phyloP scores from a whole-genome alignment of 2,329 filamentous ascomycete species.

The Colletotrichum sansevieriae region DNA sequence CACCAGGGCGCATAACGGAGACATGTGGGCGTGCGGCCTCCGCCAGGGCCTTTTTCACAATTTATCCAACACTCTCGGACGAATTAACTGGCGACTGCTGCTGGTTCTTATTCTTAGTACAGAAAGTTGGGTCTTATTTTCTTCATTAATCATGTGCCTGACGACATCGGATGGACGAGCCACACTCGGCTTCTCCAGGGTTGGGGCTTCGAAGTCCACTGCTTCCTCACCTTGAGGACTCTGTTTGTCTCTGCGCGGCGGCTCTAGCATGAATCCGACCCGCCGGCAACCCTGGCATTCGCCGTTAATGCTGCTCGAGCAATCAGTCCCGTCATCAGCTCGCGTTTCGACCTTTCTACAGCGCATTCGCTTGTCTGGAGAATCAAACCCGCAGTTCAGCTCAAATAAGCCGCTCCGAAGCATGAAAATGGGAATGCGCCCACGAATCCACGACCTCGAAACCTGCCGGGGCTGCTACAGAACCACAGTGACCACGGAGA shows the following conservation, averaged over 20 bases:
- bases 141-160: constrained; percentile 29
- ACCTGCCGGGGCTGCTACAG: constrained; percentile 4
- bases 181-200: constrained; percentile 36
- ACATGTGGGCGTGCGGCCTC: constrained; percentile 35
- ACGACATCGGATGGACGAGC: constrained; percentile 33
- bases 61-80: constrained; percentile 32
- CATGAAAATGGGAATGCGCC: constrained; percentile 35
- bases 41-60: constrained; percentile 37
- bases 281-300: constrained; percentile 28
- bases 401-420: constrained; percentile 28
- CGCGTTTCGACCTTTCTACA: constrained; percentile 17
- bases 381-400: constrained; percentile 12
- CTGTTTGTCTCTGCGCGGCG: constrained; percentile 28
- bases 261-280: constrained; percentile 39
- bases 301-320: constrained; percentile 35
- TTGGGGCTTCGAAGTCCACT: constrained; percentile 20
- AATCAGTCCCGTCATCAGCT: constrained; percentile 27
- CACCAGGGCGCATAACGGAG: constrained; percentile 25
- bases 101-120: constrained; percentile 36
- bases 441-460: constrained; percentile 23
- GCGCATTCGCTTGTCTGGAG: constrained; percentile 6
- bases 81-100: constrained; percentile 19
- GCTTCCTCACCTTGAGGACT: constrained; percentile 29
- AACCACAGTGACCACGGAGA: constrained; percentile 28
- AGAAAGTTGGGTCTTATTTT: constrained; percentile 22